These are phyloP conservation scores for Boehmeria nivea DNA, from an alignment of 306 rosid species.

Conservation along the genomic window DNA sequence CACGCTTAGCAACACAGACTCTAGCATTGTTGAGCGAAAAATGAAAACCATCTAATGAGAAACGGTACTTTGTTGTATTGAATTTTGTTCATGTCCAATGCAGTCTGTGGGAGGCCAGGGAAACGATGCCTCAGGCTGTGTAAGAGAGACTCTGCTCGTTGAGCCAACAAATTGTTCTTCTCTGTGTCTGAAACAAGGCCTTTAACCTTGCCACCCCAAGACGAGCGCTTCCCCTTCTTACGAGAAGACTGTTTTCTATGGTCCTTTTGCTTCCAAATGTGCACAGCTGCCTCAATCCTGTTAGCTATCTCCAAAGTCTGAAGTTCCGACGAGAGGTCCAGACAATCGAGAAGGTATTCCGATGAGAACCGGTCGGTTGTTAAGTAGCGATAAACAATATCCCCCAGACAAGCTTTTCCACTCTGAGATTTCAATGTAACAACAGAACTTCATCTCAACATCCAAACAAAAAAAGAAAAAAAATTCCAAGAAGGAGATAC, in stretches of 20 bases:
- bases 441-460: not conserved
- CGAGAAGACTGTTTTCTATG: constrained; percentile 41
- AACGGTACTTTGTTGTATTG: constrained; percentile 74
- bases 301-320: constrained; percentile 74
- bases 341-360: constrained; percentile 69
- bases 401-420: constrained; percentile 87
- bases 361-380: constrained; percentile 65
- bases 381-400: constrained; percentile 72
- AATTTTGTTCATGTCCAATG: constrained; percentile 86
- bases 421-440: constrained; percentile 40
- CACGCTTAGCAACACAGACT: not conserved
- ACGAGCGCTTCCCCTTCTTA: constrained; percentile 49
- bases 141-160: constrained; percentile 75
- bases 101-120: constrained; percentile 91
- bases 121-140: constrained; percentile 66
- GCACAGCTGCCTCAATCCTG: constrained; percentile 78
- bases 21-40: not conserved
- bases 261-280: constrained; percentile 80
- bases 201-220: constrained; percentile 96
- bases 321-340: constrained; percentile 92
- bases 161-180: constrained; percentile 48
- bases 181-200: constrained; percentile 62
- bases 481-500: no score
- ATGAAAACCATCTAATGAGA: no score
- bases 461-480: no score